phyloP scores from a whole-genome alignment of 2,329 filamentous ascomycete genomes.

The Pseudogymnoascus sp. region DNA sequence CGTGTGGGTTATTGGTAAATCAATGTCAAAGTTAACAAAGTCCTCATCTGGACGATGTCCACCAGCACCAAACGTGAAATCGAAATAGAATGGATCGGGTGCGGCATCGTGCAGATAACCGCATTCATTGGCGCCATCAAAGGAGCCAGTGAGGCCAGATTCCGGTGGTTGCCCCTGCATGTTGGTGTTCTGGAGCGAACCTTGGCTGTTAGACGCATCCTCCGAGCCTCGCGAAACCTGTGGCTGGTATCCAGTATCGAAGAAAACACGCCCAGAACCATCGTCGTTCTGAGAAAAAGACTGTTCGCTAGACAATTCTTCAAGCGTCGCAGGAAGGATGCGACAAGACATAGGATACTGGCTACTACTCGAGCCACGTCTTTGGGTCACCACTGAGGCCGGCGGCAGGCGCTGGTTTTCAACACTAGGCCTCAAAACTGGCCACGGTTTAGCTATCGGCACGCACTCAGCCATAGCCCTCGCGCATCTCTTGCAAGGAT shows the following conservation, averaged over 20 bases:
- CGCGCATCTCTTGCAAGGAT: neutral
- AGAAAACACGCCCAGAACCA: neutral
- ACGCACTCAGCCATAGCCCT: neutral
- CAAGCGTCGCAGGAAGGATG: neutral
- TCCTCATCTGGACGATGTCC: neutral
- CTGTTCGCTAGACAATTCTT: neutral
- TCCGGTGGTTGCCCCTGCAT: neutral
- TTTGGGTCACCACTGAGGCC: neutral
- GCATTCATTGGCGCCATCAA: neutral
- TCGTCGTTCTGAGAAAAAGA: neutral
- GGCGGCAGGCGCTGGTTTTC: neutral
- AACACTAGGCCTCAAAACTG: neutral
- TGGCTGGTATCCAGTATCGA: neutral
- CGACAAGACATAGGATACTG: neutral
- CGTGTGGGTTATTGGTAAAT: neutral
- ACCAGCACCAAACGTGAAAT: neutral
- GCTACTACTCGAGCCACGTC: neutral
- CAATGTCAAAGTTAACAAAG: neutral
- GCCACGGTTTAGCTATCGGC: neutral
- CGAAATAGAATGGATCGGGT: neutral
- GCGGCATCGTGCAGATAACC: neutral
- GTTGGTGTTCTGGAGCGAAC: neutral
- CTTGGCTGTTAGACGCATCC: neutral
- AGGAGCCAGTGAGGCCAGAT: neutral
- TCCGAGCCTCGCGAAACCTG: neutral